phyloP scores from a whole-genome alignment of 75 land plant species.

The Picea sitchensis region DNA sequence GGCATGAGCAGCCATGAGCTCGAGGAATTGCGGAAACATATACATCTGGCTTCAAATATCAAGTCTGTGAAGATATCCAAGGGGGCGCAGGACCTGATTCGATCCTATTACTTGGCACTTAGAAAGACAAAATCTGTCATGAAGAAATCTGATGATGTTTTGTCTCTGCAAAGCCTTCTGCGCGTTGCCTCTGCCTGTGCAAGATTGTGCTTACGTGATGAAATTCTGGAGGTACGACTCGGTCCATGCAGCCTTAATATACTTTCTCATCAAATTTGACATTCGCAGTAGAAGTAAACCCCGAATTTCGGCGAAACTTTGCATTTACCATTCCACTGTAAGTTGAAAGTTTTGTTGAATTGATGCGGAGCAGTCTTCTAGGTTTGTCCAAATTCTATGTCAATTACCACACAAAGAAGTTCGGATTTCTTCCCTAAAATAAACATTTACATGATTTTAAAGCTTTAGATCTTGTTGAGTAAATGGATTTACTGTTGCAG shows the following conservation, averaged over 20 bases:
- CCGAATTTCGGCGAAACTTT: no score
- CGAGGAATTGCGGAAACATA: constrained; percentile 12
- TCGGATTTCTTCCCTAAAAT: no score
- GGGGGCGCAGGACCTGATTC: constrained; percentile 9
- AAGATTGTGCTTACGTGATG: constrained; percentile 17
- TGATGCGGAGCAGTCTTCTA: neutral
- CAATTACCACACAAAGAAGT: no score
- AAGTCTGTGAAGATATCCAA: constrained; percentile 9
- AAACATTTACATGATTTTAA: neutral
- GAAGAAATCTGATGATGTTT: constrained; percentile 6
- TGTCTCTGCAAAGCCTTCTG: constrained; percentile 20
- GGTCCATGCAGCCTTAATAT: neutral
- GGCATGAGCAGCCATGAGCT: neutral
- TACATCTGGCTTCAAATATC: constrained; percentile 14
- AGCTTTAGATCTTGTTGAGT: neutral
- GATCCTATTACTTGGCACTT: constrained; percentile 13
- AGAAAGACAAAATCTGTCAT: constrained; percentile 12
- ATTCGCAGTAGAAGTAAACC: no score
- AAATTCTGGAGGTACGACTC: constrained; percentile 16
- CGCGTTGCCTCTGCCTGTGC: constrained; percentile 21
- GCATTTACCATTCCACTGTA: no score
- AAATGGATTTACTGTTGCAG: neutral
- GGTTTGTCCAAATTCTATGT: neutral
- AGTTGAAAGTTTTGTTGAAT: neutral
- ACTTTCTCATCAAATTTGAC: no score